Evolutionary conservation across 192 early-diverging fungal genomes (phyloP).

Genomic region (Anaeromyces robustus): DNA sequence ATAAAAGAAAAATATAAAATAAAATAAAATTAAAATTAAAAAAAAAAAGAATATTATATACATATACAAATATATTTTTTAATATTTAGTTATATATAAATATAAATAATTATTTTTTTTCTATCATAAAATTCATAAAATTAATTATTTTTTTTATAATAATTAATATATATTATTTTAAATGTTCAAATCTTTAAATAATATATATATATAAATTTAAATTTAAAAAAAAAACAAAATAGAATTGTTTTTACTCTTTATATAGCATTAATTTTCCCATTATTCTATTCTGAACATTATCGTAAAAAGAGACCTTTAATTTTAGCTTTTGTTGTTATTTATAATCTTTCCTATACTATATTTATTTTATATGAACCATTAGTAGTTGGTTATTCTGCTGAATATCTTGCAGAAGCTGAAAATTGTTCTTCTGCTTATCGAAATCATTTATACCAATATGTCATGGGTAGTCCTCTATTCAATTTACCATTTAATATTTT

Average conservation of each 20-base stretch:
- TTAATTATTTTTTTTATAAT: too few relatives aligned
- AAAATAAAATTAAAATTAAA: too few relatives aligned
- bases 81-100: too few relatives aligned
- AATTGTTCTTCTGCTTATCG: not conserved
- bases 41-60: too few relatives aligned
- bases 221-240: too few relatives aligned
- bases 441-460: not conserved
- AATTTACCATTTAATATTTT: not conserved
- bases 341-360: not conserved
- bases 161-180: too few relatives aligned
- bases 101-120: too few relatives aligned
- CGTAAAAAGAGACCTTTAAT: not conserved
- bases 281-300: not conserved
- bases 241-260: not conserved
- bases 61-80: too few relatives aligned
- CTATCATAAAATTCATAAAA: too few relatives aligned
- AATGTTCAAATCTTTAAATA: too few relatives aligned
- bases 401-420: not conserved
- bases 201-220: too few relatives aligned
- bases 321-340: not conserved
- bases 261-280: not conserved
- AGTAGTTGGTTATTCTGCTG: not conserved
- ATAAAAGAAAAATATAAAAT: too few relatives aligned
- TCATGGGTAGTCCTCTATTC: not conserved
- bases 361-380: not conserved